Conservation (phyloP, 169 alveolate genomes). For the Babesia bigemina region DNA sequence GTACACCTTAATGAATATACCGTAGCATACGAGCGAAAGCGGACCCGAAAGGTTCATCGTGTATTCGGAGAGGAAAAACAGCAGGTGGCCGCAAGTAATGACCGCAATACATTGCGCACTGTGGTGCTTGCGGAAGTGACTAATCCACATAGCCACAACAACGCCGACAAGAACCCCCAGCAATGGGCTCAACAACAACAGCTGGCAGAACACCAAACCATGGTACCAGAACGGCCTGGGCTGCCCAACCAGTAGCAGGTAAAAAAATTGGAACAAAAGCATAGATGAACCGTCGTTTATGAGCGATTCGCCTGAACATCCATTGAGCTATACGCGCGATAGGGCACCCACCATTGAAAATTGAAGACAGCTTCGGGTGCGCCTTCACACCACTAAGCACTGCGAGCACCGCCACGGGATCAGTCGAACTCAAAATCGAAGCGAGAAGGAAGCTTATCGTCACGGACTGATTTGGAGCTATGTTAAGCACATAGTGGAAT, state of each 20-base stretch:
- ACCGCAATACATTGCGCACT: constrained; percentile 78
- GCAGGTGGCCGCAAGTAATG: constrained; percentile 72
- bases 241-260: constrained; percentile 75
- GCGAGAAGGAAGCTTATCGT: constrained; percentile 83
- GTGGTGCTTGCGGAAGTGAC: constrained; percentile 77
- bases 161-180: constrained; percentile 80
- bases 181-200: constrained; percentile 81
- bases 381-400: constrained; percentile 82
- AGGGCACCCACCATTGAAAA: constrained; percentile 77
- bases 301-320: constrained; percentile 74
- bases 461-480: constrained; percentile 55
- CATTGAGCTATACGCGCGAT: neutral
- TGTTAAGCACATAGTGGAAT: constrained; percentile 76
- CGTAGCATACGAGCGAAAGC: constrained; percentile 86
- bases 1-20: constrained; percentile 82
- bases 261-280: constrained; percentile 83
- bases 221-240: constrained; percentile 71
- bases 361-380: constrained; percentile 79
- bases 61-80: constrained; percentile 82
- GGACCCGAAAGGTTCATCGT: constrained; percentile 82
- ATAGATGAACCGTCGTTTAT: constrained; percentile 88
- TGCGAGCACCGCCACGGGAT: constrained; percentile 88
- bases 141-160: constrained; percentile 79
- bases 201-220: constrained; percentile 72
- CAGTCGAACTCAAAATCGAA: constrained; percentile 85